Base-by-base conservation (phyloP, 352 stramenopile species). In the Globisporangium perplexum region DNA sequence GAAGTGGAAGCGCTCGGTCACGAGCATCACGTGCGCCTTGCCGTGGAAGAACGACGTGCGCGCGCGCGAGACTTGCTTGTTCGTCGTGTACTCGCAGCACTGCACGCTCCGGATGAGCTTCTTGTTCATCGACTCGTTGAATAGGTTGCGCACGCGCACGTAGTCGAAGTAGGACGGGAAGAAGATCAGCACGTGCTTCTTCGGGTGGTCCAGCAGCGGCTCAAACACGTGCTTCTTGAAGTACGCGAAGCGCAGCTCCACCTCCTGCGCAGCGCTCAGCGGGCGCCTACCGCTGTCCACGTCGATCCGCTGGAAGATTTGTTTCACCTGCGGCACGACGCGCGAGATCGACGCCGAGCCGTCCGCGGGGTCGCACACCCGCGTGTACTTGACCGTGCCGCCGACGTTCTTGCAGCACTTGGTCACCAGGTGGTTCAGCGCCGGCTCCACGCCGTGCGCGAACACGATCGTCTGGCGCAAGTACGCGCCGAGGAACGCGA, bases 111-210 rank as follows among this genome's bases (percentile, higher is more conserved):
- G 66, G 41, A 93, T 85, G 46, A 93, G 57, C 60, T 88, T 87
- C 55, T 83, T 68, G 63, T 88, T 83, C 73, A 81, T 80, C 8
- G 55, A 65, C 14, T 89, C 78, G 35, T 84, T 68, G 59, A 93
- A 93, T 23, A 93, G 44, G 59, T 93, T 93, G 47, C 82, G 82
- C n/a, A 93, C 69, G 24, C 82, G 82, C n/a, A 93, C 82, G 58
- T 89, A 93, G 65, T 93, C 82, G 47, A 90, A 86, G 53, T 93
- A 93, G 3, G 82, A 93, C 30, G 82, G 82, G 46, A 93, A 73
- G 54, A 93, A 86, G 38, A 93, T 78, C 41, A 93, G 63, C 52
- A 88, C 81, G 50, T 86, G 77, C 47, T 86, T 86, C 17, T 72
- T 67, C 23, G 82, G 77, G 41, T 74, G 68, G 50, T 86, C 77